phyloP scores from a whole-genome alignment of 2,329 filamentous ascomycete species.

The Fusarium bulbicola region DNA sequence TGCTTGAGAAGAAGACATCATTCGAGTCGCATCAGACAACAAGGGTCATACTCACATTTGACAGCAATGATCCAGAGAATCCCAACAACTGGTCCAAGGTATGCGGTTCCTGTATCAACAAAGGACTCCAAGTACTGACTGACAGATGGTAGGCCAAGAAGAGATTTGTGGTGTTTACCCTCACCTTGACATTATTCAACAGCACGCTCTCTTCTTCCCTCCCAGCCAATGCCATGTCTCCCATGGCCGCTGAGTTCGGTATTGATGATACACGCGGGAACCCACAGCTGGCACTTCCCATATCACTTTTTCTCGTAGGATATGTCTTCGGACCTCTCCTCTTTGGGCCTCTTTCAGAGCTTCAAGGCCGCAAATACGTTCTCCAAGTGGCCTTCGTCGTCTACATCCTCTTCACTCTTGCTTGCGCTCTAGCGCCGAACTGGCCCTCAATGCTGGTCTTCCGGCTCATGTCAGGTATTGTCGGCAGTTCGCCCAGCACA shows the following conservation, averaged over 20 bases:
- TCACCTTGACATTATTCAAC: neutral
- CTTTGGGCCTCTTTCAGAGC: slow-evolving; percentile 54
- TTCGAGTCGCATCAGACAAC: neutral
- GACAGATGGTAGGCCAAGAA: neutral
- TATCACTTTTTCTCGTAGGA: slow-evolving; percentile 2
- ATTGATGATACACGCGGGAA: neutral
- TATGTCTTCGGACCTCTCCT: slow-evolving; percentile 49
- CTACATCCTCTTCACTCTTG: slow-evolving; percentile 52
- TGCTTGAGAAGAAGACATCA: neutral
- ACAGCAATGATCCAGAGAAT: neutral
- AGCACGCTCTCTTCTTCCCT: slow-evolving; percentile 6
- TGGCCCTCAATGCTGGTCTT: slow-evolving; percentile 55
- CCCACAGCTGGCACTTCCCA: neutral
- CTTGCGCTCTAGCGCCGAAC: slow-evolving; percentile 52
- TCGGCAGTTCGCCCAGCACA: slow-evolving; percentile 52
- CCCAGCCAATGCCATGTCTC: neutral
- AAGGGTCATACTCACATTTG: neutral
- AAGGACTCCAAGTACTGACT: neutral
- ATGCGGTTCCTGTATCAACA: neutral
- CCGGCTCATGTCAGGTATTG: slow-evolving; percentile 52
- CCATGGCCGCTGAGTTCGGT: slow-evolving; percentile 1
- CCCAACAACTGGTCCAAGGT: slow-evolving; percentile 14
- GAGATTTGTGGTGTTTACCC: slow-evolving; percentile 5
- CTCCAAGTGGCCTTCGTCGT: slow-evolving; percentile 60
- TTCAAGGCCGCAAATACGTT: slow-evolving; percentile 50